Evolutionary conservation across 345 rosid genomes (phyloP).

Genomic region (Dipteronia dyeriana): DNA sequence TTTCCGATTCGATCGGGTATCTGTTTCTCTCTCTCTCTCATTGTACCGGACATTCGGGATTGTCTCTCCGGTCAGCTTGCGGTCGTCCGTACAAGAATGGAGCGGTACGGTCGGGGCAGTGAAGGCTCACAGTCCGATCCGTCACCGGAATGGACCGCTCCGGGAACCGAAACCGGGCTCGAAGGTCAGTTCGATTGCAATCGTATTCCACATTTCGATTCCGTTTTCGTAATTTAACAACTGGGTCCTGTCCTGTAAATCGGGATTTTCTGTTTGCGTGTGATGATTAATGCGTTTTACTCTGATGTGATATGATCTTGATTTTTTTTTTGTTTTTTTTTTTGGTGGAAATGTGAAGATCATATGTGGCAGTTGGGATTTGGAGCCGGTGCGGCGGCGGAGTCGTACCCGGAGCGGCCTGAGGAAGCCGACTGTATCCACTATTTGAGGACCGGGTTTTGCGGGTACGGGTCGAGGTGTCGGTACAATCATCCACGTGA

Average conservation of each 20-base stretch:
- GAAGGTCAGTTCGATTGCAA: slow-evolving; percentile 48
- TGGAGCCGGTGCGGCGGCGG: slow-evolving; percentile 49
- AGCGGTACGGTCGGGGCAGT: slow-evolving; percentile 64
- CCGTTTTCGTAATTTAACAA: slow-evolving; percentile 6
- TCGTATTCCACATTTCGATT: slow-evolving; percentile 25
- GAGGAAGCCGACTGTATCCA: slow-evolving; percentile 75
- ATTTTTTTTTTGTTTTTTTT: slow-evolving; percentile 18
- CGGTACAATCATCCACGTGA: slow-evolving; percentile 96
- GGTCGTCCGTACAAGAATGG: slow-evolving; percentile 40
- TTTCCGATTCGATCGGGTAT: slow-evolving; percentile 50
- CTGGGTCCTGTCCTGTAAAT: too few relatives aligned
- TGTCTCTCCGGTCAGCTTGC: slow-evolving; percentile 15
- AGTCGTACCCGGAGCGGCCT: slow-evolving; percentile 78
- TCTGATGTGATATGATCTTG: background rate
- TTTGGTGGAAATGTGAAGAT: slow-evolving; percentile 51
- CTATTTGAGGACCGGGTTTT: slow-evolving; percentile 76
- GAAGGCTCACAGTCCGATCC: slow-evolving; percentile 68
- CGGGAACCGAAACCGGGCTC: slow-evolving; percentile 59
- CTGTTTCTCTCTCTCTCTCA: slow-evolving; percentile 26
- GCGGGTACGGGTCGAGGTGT: slow-evolving; percentile 85
- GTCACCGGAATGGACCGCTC: slow-evolving; percentile 63
- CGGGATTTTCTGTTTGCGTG: background rate
- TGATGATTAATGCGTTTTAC: slow-evolving; percentile 19
- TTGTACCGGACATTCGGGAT: slow-evolving; percentile 23
- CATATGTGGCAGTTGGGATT: slow-evolving; percentile 68